Base-by-base conservation (phyloP, 768 basidiomycete genomes). In the Megacollybia marginata region DNA sequence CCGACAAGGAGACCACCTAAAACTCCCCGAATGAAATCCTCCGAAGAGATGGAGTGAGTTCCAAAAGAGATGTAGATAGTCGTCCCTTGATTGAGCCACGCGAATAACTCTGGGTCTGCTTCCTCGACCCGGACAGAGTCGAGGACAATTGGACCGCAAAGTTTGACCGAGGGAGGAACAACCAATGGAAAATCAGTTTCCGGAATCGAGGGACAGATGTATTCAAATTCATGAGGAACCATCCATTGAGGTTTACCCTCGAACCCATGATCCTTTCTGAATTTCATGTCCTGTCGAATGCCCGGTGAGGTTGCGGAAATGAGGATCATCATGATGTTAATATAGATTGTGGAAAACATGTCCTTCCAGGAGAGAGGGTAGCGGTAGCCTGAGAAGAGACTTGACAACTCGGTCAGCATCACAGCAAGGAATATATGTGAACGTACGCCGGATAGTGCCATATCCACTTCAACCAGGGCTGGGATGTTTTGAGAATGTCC, bases 381-480 rank as follows among this genome's bases (percentile, higher is more conserved):
- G 3, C 40, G 18, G 34, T 31, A 48, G 40, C 47, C 51, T 10
- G n/a, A n/a, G n/a, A n/a, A n/a, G n/a, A n/a, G n/a, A n/a, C n/a
- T n/a, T n/a, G 51, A 52, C 44, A 47, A 43, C 9, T 40, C 19
- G 38, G 19, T 15, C 15, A 40, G 19, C 15, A 19, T 19, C 38
- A 19, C 15, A 2, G 11, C 19, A 13, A 15, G n/a, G n/a, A n/a
- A n/a, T n/a, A n/a, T n/a, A n/a, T n/a, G n/a, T n/a, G n/a, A 20
- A 44, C 4, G 31, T 48, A 52, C 51, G 42, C 51, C 16, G 51
- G 51, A 48, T 33, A 48, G 15, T 52, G 45, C 51, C 51, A 52
- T 5, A 52, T 20, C 15, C 32, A 31, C 16, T 23, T 13, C 15
- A 15, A 32, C 36, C 16, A 46, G 34, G 50, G 50, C 45, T 51